Conservation (phyloP, 176 grass and related monocot species). For the Metroxylon sagu region DNA sequence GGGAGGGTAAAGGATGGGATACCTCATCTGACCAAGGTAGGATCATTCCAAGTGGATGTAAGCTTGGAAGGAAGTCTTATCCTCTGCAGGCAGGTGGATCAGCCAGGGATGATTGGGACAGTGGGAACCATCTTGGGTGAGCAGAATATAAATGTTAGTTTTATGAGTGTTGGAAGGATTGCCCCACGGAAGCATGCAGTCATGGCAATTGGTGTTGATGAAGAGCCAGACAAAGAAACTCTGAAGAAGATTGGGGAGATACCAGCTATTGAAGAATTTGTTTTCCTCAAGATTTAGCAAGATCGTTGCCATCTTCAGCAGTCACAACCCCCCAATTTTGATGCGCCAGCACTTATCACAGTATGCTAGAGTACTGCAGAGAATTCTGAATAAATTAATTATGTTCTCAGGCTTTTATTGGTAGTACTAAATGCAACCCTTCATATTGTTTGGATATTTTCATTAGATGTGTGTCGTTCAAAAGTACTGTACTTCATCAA, state of each 20-base stretch:
- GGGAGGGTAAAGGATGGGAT: constrained; percentile 68
- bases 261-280: constrained; percentile 72
- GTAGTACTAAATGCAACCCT: too few relatives aligned
- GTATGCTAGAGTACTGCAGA: too few relatives aligned
- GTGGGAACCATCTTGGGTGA: constrained; percentile 61
- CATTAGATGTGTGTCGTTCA: too few relatives aligned
- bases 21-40: constrained; percentile 70
- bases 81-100: constrained; percentile 78
- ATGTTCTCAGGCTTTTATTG: too few relatives aligned
- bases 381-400: too few relatives aligned
- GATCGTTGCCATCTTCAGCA: too few relatives aligned
- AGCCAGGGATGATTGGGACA: constrained; percentile 74
- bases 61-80: constrained; percentile 83
- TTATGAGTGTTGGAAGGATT: constrained; percentile 76
- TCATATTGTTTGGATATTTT: too few relatives aligned
- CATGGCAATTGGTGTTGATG: constrained; percentile 80
- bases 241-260: constrained; percentile 71
- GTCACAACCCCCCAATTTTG: too few relatives aligned
- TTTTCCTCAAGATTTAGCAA: constrained; percentile 67
- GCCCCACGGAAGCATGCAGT: constrained; percentile 64
- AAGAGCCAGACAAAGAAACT: constrained; percentile 45
- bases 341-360: too few relatives aligned
- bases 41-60: constrained; percentile 70
- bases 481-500: too few relatives aligned
- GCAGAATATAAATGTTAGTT: constrained; percentile 81